Base-by-base conservation (phyloP, 148 eudicot species). In the Camellia japonica region DNA sequence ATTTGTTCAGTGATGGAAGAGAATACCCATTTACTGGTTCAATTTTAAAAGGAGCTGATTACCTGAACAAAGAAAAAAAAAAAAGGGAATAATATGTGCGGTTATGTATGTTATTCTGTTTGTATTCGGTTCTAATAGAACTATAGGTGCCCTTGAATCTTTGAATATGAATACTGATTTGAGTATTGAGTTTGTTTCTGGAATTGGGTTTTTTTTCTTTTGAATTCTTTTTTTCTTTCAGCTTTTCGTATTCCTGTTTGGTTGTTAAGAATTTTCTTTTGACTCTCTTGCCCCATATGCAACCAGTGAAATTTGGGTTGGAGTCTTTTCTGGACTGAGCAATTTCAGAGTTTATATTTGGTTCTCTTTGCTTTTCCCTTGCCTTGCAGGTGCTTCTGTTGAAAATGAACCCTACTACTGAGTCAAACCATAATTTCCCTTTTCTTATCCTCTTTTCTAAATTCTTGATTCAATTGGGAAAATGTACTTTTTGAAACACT, bases 1-100 rank as follows among this genome's bases (percentile, higher is more conserved):
- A 82, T 68, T 70, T 75, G 76, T 80, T 90, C 68, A 84, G 47
- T 75, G 72, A 72, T 66, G 76, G 74, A 71, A 73, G 74, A 71
- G 65, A 75, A 61, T 78, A 65, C 77, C 67, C 76, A 75, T 69
- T 71, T 54, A 52, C 66, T 81, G 18, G 68, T 71, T 80, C 80
- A 52, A 56, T 66, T 77, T 20, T 65, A 44, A 77, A 55, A 18
- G 56, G 60, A 73, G 42, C 51, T n/a, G 23, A 64, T 64, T 62
- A 61, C 78, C 77, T 68, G 78, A 30, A 52, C 70, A 72, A 77
- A 62, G 73, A 76, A 9, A 66, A 74, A 67, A 74, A 67, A 68
- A 30, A 30, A 30, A 30, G 38, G 55, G 52, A 63, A 77, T 65
- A 79, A 74, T 71, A 77, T 80, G 74, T 70, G 73, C 70, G 78